phyloP scores from a whole-genome alignment of 179 eudicot species.

The Beta macrorhiza region DNA sequence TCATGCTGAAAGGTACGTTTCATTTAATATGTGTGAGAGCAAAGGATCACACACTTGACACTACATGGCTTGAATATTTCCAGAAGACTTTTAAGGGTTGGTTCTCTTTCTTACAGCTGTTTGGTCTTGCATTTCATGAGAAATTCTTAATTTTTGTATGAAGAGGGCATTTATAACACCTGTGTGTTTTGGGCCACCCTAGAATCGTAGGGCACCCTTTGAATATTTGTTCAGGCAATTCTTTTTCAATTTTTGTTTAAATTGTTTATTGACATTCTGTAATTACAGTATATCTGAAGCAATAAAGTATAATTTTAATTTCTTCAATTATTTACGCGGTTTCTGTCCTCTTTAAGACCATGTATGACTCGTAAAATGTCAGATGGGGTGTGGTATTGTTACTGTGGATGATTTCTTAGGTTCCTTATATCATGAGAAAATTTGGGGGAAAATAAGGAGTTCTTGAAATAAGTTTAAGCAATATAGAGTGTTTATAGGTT shows the following conservation, averaged over 20 bases:
- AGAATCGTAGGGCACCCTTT: slow-evolving; percentile 27
- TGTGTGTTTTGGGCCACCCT: slow-evolving; percentile 30
- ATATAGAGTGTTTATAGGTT: too few species aligned
- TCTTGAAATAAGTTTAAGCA: too few species aligned
- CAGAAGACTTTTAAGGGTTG: slow-evolving; percentile 4
- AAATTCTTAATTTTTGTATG: slow-evolving; percentile 26
- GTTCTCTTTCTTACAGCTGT: slow-evolving; percentile 18
- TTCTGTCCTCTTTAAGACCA: background rate
- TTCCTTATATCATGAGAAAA: too few species aligned
- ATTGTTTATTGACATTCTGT: slow-evolving; percentile 28
- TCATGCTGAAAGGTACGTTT: slow-evolving; percentile 30
- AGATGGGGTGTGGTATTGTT: background rate
- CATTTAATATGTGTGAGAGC: slow-evolving; percentile 23
- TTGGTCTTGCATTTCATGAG: slow-evolving; percentile 21
- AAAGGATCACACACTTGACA: slow-evolving; percentile 26
- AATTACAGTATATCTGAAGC: slow-evolving; percentile 28
- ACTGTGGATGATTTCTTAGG: background rate
- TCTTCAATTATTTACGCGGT: background rate
- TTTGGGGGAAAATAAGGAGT: too few species aligned
- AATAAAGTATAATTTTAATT: slow-evolving; percentile 23
- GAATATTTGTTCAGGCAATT: slow-evolving; percentile 19
- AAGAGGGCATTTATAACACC: slow-evolving; percentile 26
- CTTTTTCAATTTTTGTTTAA: slow-evolving; percentile 27
- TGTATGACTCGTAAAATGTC: background rate
- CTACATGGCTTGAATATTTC: slow-evolving; percentile 23